Conservation (phyloP, 2,329 filamentous ascomycete species). For the Sporothrix dimorphospora region DNA sequence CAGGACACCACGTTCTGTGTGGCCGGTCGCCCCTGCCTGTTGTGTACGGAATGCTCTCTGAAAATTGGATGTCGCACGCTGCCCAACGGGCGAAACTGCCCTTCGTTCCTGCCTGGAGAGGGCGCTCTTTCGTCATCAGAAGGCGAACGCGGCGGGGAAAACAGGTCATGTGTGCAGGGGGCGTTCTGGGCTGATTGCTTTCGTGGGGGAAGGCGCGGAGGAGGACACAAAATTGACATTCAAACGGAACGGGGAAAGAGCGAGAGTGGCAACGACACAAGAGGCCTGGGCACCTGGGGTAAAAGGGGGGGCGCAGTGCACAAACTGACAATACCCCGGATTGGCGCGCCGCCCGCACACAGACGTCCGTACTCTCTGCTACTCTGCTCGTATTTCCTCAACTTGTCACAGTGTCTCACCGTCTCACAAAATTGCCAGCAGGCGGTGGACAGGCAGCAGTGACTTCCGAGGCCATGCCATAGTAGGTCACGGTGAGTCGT, state of each 20-base stretch:
- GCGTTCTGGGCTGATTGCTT: not conserved
- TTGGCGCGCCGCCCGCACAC: not conserved
- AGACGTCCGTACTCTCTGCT: not conserved
- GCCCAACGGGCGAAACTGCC: not conserved
- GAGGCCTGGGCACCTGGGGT: not conserved
- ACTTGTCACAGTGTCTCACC: not conserved
- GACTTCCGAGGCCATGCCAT: not conserved
- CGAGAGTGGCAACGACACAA: not conserved
- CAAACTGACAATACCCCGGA: not conserved
- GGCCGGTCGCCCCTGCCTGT: not conserved
- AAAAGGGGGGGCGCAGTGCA: constrained; percentile 11
- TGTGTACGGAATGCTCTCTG: not conserved
- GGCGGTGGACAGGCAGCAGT: not conserved
- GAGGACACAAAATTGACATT: not conserved
- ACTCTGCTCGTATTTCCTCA: constrained; percentile 1
- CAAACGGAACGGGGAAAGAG: constrained; percentile 5
- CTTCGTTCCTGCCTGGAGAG: not conserved
- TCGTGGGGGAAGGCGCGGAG: not conserved
- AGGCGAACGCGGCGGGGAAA: not conserved
- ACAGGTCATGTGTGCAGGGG: constrained; percentile 19
- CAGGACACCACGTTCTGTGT: not conserved
- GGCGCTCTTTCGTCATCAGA: constrained; percentile 3
- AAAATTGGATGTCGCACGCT: not conserved
- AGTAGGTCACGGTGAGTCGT: constrained; percentile 6
- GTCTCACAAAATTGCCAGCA: constrained; percentile 7